phyloP scores from a whole-genome alignment of 805 yeast genomes.

The Candida verbasci region DNA sequence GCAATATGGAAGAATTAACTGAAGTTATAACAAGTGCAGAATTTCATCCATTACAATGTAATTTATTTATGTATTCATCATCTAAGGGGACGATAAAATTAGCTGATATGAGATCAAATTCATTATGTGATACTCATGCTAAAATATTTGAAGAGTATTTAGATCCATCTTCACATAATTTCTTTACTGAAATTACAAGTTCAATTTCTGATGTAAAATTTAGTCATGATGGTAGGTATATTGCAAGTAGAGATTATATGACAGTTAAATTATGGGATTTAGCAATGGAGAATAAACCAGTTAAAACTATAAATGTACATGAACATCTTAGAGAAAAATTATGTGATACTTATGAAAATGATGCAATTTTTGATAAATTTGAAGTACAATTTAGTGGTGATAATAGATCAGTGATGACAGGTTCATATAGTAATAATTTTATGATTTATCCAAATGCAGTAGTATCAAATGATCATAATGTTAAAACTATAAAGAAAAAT shows the following conservation, averaged over 20 bases:
- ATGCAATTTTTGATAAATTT: constrained; percentile 96
- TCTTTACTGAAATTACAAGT: constrained; percentile 95
- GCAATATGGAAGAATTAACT: constrained; percentile 97
- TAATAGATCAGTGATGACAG: constrained; percentile 89
- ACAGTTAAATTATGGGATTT: constrained; percentile 98
- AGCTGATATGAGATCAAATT: constrained; percentile 94
- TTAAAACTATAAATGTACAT: constrained; percentile 91
- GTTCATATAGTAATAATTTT: constrained; percentile 94
- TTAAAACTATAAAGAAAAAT: constrained; percentile 7
- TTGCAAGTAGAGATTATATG: constrained; percentile 96
- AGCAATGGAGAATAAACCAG: constrained; percentile 92
- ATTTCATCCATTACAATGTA: constrained; percentile 91
- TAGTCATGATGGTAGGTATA: constrained; percentile 86
- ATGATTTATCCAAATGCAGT: constrained; percentile 89
- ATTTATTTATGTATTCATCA: constrained; percentile 90
- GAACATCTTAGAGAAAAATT: constrained; percentile 89
- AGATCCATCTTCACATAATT: constrained; percentile 90
- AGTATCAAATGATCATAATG: neutral
- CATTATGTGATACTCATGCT: constrained; percentile 87
- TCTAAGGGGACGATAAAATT: constrained; percentile 94
- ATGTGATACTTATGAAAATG: constrained; percentile 97
- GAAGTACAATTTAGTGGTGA: constrained; percentile 96
- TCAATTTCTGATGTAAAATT: constrained; percentile 92
- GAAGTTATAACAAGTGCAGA: constrained; percentile 97
- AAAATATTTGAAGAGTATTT: constrained; percentile 86